phyloP scores from a whole-genome alignment of 2,329 filamentous ascomycete genomes.

The Eutypa lata region DNA sequence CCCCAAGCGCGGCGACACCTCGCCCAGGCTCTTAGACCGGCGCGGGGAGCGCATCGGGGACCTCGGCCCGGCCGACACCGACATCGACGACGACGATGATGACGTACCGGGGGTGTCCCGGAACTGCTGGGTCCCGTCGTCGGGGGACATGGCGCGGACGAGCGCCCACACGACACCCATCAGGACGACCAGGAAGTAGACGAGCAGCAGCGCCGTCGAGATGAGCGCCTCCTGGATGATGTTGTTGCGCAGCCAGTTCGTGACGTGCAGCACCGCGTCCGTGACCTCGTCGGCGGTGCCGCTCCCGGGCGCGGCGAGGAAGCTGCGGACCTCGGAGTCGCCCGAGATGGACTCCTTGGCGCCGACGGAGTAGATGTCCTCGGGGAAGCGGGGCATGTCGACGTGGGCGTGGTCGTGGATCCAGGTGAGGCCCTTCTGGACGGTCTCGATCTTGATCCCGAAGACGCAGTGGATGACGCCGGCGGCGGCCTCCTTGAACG shows the following conservation, averaged over 20 bases:
- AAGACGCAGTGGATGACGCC: constrained; percentile 86
- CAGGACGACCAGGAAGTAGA: constrained; percentile 77
- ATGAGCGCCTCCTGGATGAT: constrained; percentile 79
- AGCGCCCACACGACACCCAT: constrained; percentile 66
- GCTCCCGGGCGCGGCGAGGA: constrained; percentile 73
- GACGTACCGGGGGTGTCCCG: no score
- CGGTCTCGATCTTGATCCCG: constrained; percentile 76
- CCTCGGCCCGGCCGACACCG: no score
- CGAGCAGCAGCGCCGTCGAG: constrained; percentile 66
- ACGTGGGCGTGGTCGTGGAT: constrained; percentile 84
- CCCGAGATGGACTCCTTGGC: constrained; percentile 59
- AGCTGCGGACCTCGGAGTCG: constrained; percentile 60
- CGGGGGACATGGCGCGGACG: constrained; percentile 9
- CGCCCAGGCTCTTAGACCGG: no score
- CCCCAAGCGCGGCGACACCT: no score
- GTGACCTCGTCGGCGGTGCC: constrained; percentile 79
- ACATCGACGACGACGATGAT: no score
- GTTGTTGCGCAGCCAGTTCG: constrained; percentile 61
- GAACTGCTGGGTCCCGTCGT: no score
- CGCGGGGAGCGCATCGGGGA: no score
- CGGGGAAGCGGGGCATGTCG: constrained; percentile 71
- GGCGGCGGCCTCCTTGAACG: constrained; percentile 73
- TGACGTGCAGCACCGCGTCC: constrained; percentile 68
- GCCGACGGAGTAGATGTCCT: constrained; percentile 80
- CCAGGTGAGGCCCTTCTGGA: constrained; percentile 92